These are phyloP conservation scores for Posidonia oceanica DNA, from an alignment of 116 monocot species.

Conservation along the genomic window DNA sequence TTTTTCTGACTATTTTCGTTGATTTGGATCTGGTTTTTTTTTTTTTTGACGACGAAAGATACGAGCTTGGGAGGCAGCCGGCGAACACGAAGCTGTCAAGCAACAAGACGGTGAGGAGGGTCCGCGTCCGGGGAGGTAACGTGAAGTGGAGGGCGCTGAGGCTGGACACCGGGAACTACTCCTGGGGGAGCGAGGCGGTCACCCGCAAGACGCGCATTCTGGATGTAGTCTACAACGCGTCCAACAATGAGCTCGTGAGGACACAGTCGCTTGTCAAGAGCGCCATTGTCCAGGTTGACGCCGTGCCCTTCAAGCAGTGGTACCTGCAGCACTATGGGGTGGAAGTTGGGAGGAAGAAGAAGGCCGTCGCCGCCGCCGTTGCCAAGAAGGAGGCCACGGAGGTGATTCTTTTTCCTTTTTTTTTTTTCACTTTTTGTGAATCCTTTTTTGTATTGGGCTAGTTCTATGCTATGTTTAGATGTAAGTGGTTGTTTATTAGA, in stretches of 20 bases:
- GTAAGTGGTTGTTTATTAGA: too few relatives aligned
- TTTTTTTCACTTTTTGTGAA: too few relatives aligned
- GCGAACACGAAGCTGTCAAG: constrained; percentile 62
- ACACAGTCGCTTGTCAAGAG: constrained; percentile 66
- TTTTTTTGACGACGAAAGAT: constrained; percentile 16
- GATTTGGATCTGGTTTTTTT: too few relatives aligned
- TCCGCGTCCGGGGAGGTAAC: constrained; percentile 53
- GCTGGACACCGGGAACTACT: constrained; percentile 61
- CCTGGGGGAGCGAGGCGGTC: constrained; percentile 65
- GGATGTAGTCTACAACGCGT: constrained; percentile 66
- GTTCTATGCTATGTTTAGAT: too few relatives aligned
- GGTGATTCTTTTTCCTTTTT: too few relatives aligned
- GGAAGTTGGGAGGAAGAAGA: constrained; percentile 61
- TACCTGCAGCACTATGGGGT: constrained; percentile 70
- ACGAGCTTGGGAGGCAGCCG: constrained; percentile 55
- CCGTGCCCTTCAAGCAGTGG: constrained; percentile 69
- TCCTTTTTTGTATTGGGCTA: too few relatives aligned
- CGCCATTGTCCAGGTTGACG: constrained; percentile 64
- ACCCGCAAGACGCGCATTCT: constrained; percentile 63
- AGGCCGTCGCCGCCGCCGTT: constrained; percentile 15
- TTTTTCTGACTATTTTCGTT: too few relatives aligned
- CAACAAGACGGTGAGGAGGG: constrained; percentile 62
- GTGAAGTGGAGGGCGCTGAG: constrained; percentile 63
- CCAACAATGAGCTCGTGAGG: constrained; percentile 67
- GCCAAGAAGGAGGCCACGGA: constrained; percentile 45